A percentile compares a stretch with the other conserved stretches of the same genome.
phyloP scores from a whole-genome alignment of 2,329 filamentous ascomycete species.

The Claviceps paspali region DNA sequence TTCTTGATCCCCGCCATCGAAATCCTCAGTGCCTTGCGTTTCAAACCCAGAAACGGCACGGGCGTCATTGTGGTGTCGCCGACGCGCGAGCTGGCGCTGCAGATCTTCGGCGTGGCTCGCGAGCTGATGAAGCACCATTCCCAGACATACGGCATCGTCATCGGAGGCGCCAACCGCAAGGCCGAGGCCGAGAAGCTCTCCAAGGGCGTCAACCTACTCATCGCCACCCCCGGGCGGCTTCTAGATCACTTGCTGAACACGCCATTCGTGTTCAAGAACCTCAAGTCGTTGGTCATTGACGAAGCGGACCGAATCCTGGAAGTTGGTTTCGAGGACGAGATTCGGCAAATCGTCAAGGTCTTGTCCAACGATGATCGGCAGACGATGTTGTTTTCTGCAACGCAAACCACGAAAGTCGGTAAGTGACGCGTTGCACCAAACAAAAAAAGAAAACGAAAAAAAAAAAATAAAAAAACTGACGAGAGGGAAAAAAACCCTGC shows the following conservation, averaged over 20 bases:
- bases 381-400: conserved; percentile 97
- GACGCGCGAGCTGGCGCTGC: conserved; percentile 82
- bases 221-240: conserved; percentile 83
- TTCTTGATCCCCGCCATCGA: conserved; percentile 92
- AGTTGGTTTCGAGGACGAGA: conserved; percentile 97
- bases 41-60: conserved; percentile 88
- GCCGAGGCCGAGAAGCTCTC: conserved; percentile 87
- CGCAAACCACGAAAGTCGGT: conserved; percentile 86
- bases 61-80: conserved; percentile 88
- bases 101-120: conserved; percentile 89
- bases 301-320: conserved; percentile 95
- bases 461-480: too few species aligned
- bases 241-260: conserved; percentile 93
- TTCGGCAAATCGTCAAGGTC: conserved; percentile 92
- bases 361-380: conserved; percentile 75
- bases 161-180: conserved; percentile 80
- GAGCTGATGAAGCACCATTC: conserved; percentile 89
- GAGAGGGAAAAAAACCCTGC: too few species aligned
- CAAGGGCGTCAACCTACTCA: conserved; percentile 88
- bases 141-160: conserved; percentile 90
- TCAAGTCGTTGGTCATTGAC: conserved; percentile 85
- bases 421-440: too few species aligned
- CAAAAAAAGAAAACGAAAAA: too few species aligned
- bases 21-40: conserved; percentile 76
- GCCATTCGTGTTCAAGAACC: conserved; percentile 80